These are phyloP conservation scores for Cenchrus purpureus DNA, from an alignment of 176 grass and related monocot genomes.

Conservation along the genomic window DNA sequence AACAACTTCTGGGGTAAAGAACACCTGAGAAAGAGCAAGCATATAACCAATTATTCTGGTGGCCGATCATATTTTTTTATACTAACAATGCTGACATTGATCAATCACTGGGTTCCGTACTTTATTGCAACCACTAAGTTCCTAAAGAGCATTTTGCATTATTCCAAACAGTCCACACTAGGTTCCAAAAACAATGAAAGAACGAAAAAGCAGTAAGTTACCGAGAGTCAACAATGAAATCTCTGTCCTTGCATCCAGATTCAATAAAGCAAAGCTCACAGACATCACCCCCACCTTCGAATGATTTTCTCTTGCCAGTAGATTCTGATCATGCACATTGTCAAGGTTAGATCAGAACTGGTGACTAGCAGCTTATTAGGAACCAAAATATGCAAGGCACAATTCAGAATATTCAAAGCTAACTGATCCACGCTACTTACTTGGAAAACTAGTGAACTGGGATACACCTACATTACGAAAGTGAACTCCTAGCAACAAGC, in stretches of 20 bases:
- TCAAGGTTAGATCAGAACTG: conserved; percentile 32
- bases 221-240: conserved; percentile 51
- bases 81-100: background rate
- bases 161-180: background rate
- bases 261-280: conserved; percentile 60
- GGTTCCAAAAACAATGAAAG: background rate
- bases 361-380: background rate
- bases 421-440: conserved; percentile 44
- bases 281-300: conserved; percentile 55
- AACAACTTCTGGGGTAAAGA: background rate
- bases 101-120: background rate
- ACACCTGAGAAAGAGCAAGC: background rate
- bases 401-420: conserved; percentile 20
- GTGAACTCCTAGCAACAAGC: conserved; percentile 72
- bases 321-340: conserved; percentile 43
- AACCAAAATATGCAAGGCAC: background rate
- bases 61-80: background rate
- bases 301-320: conserved; percentile 66
- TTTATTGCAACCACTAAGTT: background rate
- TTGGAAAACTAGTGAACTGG: conserved; percentile 49
- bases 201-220: conserved; percentile 24
- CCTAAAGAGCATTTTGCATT: background rate
- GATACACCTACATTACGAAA: conserved; percentile 57
- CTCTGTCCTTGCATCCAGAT: conserved; percentile 54
- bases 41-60: background rate